These are phyloP conservation scores for Podosphaera leucotricha DNA, from an alignment of 2,329 filamentous ascomycete species.

Conservation along the genomic window DNA sequence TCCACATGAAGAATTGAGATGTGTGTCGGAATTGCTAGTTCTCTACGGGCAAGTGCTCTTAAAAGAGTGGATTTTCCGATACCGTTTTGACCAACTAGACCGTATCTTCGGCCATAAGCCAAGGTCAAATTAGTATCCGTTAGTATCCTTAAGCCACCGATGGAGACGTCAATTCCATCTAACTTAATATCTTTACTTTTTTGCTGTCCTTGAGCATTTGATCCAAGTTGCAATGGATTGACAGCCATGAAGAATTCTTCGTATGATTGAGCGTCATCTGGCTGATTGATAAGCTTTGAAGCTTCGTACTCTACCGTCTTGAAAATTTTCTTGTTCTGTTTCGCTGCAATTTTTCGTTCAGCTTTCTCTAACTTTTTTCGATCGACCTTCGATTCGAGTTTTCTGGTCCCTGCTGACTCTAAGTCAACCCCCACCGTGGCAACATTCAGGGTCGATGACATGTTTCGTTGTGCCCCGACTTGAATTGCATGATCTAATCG, in stretches of 20 bases:
- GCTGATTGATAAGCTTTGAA: slow-evolving; percentile 63
- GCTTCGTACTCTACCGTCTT: slow-evolving; percentile 98
- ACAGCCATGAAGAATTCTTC: slow-evolving; percentile 99
- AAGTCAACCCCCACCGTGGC: slow-evolving; percentile 68
- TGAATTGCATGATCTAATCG: slow-evolving; percentile 87
- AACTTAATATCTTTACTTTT: slow-evolving; percentile 99
- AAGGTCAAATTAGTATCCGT: slow-evolving; percentile 78
- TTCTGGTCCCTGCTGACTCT: slow-evolving; percentile 75
- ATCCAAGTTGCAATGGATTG: slow-evolving; percentile 78
- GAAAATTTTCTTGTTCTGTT: slow-evolving; percentile 96
- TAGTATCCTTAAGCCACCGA: slow-evolving; percentile 69
- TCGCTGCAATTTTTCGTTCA: slow-evolving; percentile 88
- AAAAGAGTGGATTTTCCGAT: slow-evolving; percentile 93
- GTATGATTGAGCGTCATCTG: slow-evolving; percentile 70
- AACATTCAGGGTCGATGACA: slow-evolving; percentile 84
- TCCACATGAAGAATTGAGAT: slow-evolving; percentile 98
- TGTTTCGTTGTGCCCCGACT: slow-evolving; percentile 79
- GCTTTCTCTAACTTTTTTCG: slow-evolving; percentile 98
- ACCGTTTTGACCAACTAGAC: slow-evolving; percentile 97
- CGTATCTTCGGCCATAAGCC: slow-evolving; percentile 81
- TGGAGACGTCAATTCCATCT: slow-evolving; percentile 85
- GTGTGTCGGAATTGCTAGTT: slow-evolving; percentile 82
- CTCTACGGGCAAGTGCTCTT: slow-evolving; percentile 73
- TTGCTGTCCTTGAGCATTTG: slow-evolving; percentile 36
- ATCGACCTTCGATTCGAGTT: slow-evolving; percentile 94